Evolutionary conservation across 2,329 filamentous ascomycete genomes (phyloP), one percentile per base, ranked within the genome.

Genomic region (Cryphonectria radicalis): DNA sequence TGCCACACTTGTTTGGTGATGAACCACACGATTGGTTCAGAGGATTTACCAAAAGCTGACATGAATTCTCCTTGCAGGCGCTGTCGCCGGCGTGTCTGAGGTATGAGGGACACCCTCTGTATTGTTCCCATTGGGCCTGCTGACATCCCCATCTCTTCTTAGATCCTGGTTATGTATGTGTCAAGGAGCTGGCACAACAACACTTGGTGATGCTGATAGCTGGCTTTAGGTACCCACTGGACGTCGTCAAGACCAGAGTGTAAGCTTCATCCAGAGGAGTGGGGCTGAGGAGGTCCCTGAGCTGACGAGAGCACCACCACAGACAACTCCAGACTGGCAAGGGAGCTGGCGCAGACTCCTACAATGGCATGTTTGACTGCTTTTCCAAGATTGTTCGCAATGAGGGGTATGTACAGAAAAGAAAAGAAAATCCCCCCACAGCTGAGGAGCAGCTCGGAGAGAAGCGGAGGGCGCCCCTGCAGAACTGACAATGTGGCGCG

Each of bases 241-340:
- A 99, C 82, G 96, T 99, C 72, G 94, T 98, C 82, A 98, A 98
- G 89, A 98, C 96, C 75, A 89, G 95, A 91, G 92, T 97, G 93
- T 96, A 89, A 88, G 91, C 82, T 28, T 22, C 32, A 42, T 37
- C 19, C 66, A 62, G 22, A 35, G 63, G 22, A 70, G 66, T 32
- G 63, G 60, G 43, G 50, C 70, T 67, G 40, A 70, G 63, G 63
- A 63, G 4, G 37, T 17, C 11, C 17, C 37, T n/a, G 25, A 14
- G 46, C 55, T 72, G 62, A 63, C 43, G 46, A 19, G 67, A 19
- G 67, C 66, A 70, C 72, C 66, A 70, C 72, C 71, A 67, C 68
- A 97, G 93, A 81, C 95, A 98, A 84, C 87, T 98, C 70, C 95
- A 98, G 85, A 92, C 92, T 68, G 92, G 91, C 78, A 88, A 86